These are phyloP conservation scores for Colletotrichum theobromicola DNA, from an alignment of 2,329 filamentous ascomycete species.

Conservation along the genomic window DNA sequence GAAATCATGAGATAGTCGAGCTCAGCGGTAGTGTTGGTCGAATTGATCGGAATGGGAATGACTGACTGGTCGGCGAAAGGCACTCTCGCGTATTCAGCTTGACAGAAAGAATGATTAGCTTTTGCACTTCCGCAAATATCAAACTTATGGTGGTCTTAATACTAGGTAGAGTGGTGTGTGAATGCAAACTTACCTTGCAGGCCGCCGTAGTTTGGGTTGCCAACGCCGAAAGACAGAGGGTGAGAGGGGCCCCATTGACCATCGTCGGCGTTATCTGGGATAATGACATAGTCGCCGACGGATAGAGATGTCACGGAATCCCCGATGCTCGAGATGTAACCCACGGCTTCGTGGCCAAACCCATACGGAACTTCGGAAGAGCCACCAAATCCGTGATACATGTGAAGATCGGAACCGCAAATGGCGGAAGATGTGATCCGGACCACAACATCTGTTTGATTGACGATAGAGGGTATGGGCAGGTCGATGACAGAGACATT, in stretches of 20 bases:
- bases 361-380: constrained; percentile 21
- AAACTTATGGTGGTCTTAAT: not conserved
- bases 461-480: constrained; percentile 18
- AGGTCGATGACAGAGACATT: not conserved
- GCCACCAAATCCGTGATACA: constrained; percentile 30
- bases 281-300: constrained; percentile 43
- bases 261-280: constrained; percentile 28
- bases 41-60: constrained; percentile 53
- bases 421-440: constrained; percentile 36
- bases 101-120: not conserved
- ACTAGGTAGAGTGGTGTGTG: not conserved
- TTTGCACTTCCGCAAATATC: not conserved
- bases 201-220: not conserved
- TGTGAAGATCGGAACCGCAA: constrained; percentile 39
- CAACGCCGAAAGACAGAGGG: not conserved
- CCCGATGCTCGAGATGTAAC: constrained; percentile 39
- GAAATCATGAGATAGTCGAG: constrained; percentile 59
- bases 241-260: not conserved
- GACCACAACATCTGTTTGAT: constrained; percentile 37
- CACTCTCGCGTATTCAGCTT: constrained; percentile 61
- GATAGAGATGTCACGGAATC: constrained; percentile 34
- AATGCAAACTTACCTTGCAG: not conserved
- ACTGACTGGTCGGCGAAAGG: constrained; percentile 72
- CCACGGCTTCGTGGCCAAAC: constrained; percentile 46
- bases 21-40: constrained; percentile 59